A percentile compares a stretch with the other conserved stretches of the same genome.
phyloP scores from a whole-genome alignment of 2,329 filamentous ascomycete species.

The Cercospora sp. region DNA sequence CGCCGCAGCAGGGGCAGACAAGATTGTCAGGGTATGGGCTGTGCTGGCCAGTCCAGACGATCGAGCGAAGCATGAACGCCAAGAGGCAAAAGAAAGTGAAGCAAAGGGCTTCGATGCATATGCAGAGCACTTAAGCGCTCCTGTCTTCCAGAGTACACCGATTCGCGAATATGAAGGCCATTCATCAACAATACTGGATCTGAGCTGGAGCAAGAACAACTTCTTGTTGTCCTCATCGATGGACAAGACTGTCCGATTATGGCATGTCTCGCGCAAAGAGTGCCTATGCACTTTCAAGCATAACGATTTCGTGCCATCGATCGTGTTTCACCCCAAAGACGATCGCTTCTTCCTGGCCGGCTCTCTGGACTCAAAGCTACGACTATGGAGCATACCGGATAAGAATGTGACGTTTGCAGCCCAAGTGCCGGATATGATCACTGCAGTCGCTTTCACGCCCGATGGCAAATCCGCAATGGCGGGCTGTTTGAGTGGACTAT shows the following conservation, averaged over 20 bases:
- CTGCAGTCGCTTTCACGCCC: constrained; percentile 88
- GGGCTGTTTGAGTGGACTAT: constrained; percentile 80
- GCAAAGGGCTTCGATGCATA: constrained; percentile 54
- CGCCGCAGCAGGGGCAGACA: constrained; percentile 88
- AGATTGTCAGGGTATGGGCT: constrained; percentile 81
- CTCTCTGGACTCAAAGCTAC: constrained; percentile 81
- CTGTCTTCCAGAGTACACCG: constrained; percentile 81
- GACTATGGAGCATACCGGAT: constrained; percentile 96
- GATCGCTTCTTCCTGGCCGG: constrained; percentile 96
- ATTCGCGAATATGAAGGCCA: constrained; percentile 80
- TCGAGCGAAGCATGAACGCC: constrained; percentile 69
- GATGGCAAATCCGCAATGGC: constrained; percentile 89
- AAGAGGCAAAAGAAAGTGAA: constrained; percentile 56
- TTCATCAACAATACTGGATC: constrained; percentile 78
- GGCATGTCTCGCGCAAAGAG: constrained; percentile 83
- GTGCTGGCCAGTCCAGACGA: constrained; percentile 83
- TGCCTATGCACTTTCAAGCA: constrained; percentile 94
- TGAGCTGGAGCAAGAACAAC: constrained; percentile 99
- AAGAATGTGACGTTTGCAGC: constrained; percentile 84
- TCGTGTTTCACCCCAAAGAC: constrained; percentile 90
- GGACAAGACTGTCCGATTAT: constrained; percentile 94
- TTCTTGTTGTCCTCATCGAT: constrained; percentile 94
- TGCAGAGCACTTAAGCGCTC: constrained; percentile 68
- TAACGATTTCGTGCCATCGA: constrained; percentile 90
- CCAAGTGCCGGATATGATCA: constrained; percentile 81